Base-by-base conservation (phyloP, 1,284 basidiomycete species). In the Marasmius fiardii region DNA sequence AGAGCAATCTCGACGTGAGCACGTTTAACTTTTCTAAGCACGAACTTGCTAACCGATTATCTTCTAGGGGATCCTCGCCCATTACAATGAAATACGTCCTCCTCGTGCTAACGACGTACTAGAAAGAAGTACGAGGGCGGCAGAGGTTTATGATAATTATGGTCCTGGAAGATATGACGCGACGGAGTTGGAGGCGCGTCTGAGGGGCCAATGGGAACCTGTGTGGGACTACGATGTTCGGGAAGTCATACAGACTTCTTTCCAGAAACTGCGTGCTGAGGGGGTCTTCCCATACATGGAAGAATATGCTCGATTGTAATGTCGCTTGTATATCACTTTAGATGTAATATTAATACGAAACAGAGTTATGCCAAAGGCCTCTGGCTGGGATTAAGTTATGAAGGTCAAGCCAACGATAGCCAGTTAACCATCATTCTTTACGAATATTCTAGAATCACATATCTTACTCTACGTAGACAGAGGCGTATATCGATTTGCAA, bases 211-310 rank as follows among this genome's bases (percentile, higher is more conserved):
- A 28, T 83, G 76, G 75, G 70, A 72, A 28, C 69, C 71, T 10
- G 70, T 83, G 14, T 83, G 79, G 79, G 65, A 73, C 48, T 73
- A 81, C 63, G 75, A 80, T 57, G 59, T 79, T 14, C 64, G 71
- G 14, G 64, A 63, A 37, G 75, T 80, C 45, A 51, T 77, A 0
- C 53, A 61, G 14, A 26, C 48, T 0, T 72, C 71, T 1, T 43
- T 73, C 20, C 34, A 59, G 10, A 47, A 54, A 44, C 60, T 74
- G 31, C 54, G 61, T 47, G 24, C 43, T 21, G 35, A 43, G 12
- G 31, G 44, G 5, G 43, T 54, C n/a, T 58, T 58, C n/a, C n/a
- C n/a, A n/a, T n/a, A n/a, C 28, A 10, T 31, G 28, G 28, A 31
- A 31, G 5, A 31, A 31, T 10, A 31, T 10, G 10, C 28, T 4